Conservation (phyloP, 345 rosid species). For the Melastoma malabathricum region DNA sequence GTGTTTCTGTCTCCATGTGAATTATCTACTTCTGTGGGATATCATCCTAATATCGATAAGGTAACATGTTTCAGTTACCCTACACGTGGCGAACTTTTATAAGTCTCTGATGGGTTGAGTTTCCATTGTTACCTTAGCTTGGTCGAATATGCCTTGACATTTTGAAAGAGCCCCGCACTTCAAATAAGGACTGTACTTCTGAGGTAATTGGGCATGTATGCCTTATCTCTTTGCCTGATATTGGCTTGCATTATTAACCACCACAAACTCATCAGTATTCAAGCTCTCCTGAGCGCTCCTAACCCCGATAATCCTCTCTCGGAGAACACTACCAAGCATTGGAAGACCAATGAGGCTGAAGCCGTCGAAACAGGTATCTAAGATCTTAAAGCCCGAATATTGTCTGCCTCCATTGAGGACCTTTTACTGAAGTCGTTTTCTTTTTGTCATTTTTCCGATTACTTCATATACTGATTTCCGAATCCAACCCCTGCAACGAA, state of each 20-base stretch:
- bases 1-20: not conserved
- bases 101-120: slow-evolving; percentile 1
- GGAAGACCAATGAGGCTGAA: slow-evolving; percentile 93
- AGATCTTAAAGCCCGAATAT: not conserved
- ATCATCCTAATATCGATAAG: slow-evolving; percentile 98
- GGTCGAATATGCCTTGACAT: slow-evolving; percentile 99
- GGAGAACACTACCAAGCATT: slow-evolving; percentile 96
- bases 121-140: slow-evolving; percentile 33
- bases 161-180: slow-evolving; percentile 96
- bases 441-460: not conserved
- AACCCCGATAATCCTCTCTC: slow-evolving; percentile 98
- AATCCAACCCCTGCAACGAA: slow-evolving; percentile 45
- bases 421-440: not conserved
- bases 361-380: slow-evolving; percentile 90
- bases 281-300: slow-evolving; percentile 96
- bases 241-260: too few species aligned
- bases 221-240: too few species aligned
- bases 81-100: not conserved
- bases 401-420: not conserved
- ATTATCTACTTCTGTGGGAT: slow-evolving; percentile 14
- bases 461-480: not conserved
- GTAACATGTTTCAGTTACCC: slow-evolving; percentile 20
- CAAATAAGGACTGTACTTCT: slow-evolving; percentile 94
- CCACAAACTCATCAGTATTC: slow-evolving; percentile 35
- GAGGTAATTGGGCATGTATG: slow-evolving; percentile 39